Evolutionary conservation across 805 yeast genomes (phyloP), one percentile per base, ranked within the genome.

Genomic region (Cyberlindnera sargentensis): DNA sequence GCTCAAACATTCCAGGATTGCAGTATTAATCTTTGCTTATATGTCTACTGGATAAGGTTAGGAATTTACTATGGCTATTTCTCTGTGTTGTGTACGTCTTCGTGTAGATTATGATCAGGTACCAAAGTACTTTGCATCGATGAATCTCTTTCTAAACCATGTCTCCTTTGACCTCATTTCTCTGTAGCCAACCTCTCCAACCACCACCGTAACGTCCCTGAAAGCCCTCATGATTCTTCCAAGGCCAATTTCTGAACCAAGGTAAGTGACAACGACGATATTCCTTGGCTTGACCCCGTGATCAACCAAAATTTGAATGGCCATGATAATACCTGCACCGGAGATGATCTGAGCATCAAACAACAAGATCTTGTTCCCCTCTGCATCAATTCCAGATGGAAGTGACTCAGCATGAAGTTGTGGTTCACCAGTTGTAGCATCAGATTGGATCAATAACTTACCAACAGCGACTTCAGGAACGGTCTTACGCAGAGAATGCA

Each of bases 301-400:
- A 57, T 91, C 98, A 11, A 85, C 52, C 39, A 91, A 66, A 4
- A 91, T 89, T 54, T 88, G 93, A 37, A 87, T 77, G 0, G 97
- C 95, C 98, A 91, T 93, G 36, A 88, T 84, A 2, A 90, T 82
- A 0, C 95, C 95, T 0, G 96, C 95, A 2, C 98, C 99, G 29
- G 95, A 81, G 30, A 87, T 82, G 39, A 88, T 71, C 60, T 91
- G 96, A 0, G 95, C 87, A 58, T 91, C 97, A 56, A 87, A 76
- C 39, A 91, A 63, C 7, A 91, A 63, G 1, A 87, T 78, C 47
- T 74, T 76, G 31, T 55, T 55, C 29, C 50, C 60, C 1, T 38
- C 27, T 1, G 49, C 45, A 4, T 42, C 47, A 11, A 68, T 53
- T 8, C 55, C 55, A 0, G 51, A 51, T 0, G 97, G 96, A 33